Evolutionary conservation across 2,329 filamentous ascomycete species (phyloP).

Genomic region (Sporothrix curviconia): DNA sequence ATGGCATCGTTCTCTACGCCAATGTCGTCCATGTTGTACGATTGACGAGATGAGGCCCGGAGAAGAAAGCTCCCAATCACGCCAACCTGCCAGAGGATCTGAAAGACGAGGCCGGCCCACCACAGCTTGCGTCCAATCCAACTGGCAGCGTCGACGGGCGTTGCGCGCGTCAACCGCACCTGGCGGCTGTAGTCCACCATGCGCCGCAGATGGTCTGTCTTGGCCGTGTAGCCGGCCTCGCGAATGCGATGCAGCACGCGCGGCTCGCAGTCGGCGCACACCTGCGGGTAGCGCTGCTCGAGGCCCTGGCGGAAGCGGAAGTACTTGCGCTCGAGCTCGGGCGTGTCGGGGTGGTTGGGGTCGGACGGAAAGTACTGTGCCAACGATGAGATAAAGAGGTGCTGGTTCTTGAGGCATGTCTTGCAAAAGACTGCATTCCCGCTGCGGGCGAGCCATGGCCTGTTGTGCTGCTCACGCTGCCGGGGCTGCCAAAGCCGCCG

Average conservation of each 20-base stretch:
- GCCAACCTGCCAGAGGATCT: constrained; percentile 44
- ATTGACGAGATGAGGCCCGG: neutral
- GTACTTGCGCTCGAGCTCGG: constrained; percentile 59
- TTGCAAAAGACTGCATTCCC: constrained; percentile 55
- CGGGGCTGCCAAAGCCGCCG: constrained; percentile 22
- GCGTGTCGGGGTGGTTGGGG: constrained; percentile 60
- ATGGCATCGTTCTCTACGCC: constrained; percentile 22
- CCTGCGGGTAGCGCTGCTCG: constrained; percentile 79
- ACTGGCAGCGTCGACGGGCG: constrained; percentile 38
- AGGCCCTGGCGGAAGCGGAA: constrained; percentile 64
- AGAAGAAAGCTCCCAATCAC: neutral
- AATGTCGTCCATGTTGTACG: neutral
- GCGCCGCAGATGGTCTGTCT: constrained; percentile 70
- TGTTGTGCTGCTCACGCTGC: neutral
- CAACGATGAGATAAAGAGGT: constrained; percentile 66
- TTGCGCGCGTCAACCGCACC: constrained; percentile 35
- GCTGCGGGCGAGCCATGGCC: neutral
- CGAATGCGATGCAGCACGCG: constrained; percentile 64
- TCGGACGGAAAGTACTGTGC: constrained; percentile 71
- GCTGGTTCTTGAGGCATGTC: constrained; percentile 83
- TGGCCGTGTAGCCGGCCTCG: constrained; percentile 70
- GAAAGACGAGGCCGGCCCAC: constrained; percentile 40
- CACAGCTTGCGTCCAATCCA: constrained; percentile 40
- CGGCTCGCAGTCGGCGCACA: constrained; percentile 75
- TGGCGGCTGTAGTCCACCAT: constrained; percentile 61